Conservation (phyloP, 306 rosid genomes). For the Trifolium subterraneum region DNA sequence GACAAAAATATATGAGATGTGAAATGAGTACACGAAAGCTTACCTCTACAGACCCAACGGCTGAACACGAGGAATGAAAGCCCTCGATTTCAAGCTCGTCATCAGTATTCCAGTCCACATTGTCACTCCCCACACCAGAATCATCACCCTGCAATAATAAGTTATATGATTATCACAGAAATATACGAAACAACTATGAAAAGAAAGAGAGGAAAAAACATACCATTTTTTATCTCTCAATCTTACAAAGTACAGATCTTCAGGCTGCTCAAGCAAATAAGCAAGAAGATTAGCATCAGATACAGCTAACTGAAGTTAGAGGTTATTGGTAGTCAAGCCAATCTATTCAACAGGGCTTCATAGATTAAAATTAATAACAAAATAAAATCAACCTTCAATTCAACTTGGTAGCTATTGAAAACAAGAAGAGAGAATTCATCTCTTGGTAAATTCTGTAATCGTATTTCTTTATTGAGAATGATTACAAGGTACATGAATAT, state of each 20-base stretch:
- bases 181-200: slow-evolving; percentile 3
- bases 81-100: slow-evolving; percentile 84
- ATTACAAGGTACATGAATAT: too few relatives aligned
- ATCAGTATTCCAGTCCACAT: slow-evolving; percentile 83
- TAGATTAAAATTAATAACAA: neutral
- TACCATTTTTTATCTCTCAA: slow-evolving; percentile 50
- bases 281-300: slow-evolving; percentile 16
- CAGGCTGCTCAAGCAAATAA: slow-evolving; percentile 41
- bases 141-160: slow-evolving; percentile 61
- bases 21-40: slow-evolving; percentile 44
- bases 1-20: neutral
- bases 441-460: too few relatives aligned
- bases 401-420: neutral
- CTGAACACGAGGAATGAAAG: slow-evolving; percentile 56
- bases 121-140: slow-evolving; percentile 63
- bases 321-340: neutral
- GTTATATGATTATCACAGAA: slow-evolving; percentile 22
- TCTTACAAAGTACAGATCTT: slow-evolving; percentile 32
- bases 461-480: too few relatives aligned
- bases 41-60: slow-evolving; percentile 63
- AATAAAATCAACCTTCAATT: neutral
- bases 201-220: slow-evolving; percentile 4
- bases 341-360: slow-evolving; percentile 12
- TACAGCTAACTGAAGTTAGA: slow-evolving; percentile 3
- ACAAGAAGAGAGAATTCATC: too few relatives aligned